A percentile compares a stretch with the other conserved stretches of the same genome.
Conservation (phyloP, 257 asterid genomes). For the Hygrophila difformis region DNA sequence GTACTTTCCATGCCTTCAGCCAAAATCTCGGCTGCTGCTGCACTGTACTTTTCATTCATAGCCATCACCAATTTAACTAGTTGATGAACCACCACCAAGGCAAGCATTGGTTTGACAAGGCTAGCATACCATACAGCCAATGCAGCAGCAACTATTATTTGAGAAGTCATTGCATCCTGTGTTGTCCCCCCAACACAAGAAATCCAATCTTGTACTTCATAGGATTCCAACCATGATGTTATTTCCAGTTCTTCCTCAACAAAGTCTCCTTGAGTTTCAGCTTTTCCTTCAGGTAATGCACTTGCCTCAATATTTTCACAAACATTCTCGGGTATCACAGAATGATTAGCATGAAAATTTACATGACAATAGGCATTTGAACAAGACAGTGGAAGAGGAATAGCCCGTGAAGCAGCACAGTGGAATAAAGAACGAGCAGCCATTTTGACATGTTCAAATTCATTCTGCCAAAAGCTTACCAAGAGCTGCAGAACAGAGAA, state of each 20-base stretch:
- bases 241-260: constrained; percentile 54
- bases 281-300: constrained; percentile 23
- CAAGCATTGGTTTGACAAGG: constrained; percentile 63
- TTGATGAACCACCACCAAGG: constrained; percentile 59
- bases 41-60: constrained; percentile 77
- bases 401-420: constrained; percentile 94
- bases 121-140: constrained; percentile 95
- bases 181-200: constrained; percentile 86
- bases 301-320: constrained; percentile 14
- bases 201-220: constrained; percentile 84
- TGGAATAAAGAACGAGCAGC: constrained; percentile 97
- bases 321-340: constrained; percentile 30
- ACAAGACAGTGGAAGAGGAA: constrained; percentile 57
- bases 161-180: constrained; percentile 97
- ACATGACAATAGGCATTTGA: constrained; percentile 28
- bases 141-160: constrained; percentile 90
- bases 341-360: constrained; percentile 20
- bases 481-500: constrained; percentile 49
- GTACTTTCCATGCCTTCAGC: constrained; percentile 99
- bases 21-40: constrained; percentile 92
- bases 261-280: constrained; percentile 26
- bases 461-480: constrained; percentile 98
- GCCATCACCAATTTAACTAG: constrained; percentile 83
- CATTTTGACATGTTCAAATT: constrained; percentile 87
- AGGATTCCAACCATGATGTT: constrained; percentile 78